Percentiles rank a stretch among this genome's conserved stretches.
Evolutionary conservation across 2,329 filamentous ascomycete species (phyloP).

Genomic region (Xylariales sp.): DNA sequence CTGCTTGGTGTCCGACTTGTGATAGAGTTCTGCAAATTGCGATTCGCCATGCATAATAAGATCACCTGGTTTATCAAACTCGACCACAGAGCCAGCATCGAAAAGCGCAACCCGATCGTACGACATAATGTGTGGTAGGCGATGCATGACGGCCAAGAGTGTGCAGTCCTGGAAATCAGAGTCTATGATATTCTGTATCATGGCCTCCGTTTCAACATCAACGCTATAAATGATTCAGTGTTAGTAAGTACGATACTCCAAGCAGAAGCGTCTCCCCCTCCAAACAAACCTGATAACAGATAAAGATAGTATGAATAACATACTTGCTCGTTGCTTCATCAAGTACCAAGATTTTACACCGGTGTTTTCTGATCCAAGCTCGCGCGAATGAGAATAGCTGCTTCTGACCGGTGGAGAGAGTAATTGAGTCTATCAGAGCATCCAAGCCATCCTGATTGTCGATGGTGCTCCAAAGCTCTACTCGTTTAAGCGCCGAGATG

Average conservation of each 20-base stretch:
- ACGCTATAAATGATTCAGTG: conserved; percentile 4
- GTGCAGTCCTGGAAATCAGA: conserved; percentile 14
- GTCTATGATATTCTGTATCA: conserved; percentile 12
- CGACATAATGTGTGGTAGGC: conserved; percentile 11
- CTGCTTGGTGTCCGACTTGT: too few species aligned
- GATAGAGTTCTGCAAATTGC: too few species aligned
- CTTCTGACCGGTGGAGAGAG: conserved; percentile 10
- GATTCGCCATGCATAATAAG: too few species aligned
- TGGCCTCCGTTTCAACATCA: neutral
- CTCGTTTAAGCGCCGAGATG: conserved; percentile 4
- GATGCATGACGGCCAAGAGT: conserved; percentile 17
- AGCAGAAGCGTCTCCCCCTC: too few species aligned
- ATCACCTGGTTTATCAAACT: too few species aligned
- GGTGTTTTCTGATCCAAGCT: conserved; percentile 12
- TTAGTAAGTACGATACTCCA: neutral
- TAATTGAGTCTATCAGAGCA: conserved; percentile 2
- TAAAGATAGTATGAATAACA: too few species aligned
- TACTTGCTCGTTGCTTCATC: conserved; percentile 18
- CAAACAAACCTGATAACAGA: too few species aligned
- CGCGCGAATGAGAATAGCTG: conserved; percentile 16
- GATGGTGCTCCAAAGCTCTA: conserved; percentile 9
- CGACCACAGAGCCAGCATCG: conserved; percentile 10
- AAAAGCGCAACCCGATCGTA: conserved; percentile 15
- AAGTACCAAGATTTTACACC: conserved; percentile 15
- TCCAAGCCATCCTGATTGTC: conserved; percentile 7